phyloP scores from a whole-genome alignment of 352 stramenopile species.

The Globisporangium alternatum region DNA sequence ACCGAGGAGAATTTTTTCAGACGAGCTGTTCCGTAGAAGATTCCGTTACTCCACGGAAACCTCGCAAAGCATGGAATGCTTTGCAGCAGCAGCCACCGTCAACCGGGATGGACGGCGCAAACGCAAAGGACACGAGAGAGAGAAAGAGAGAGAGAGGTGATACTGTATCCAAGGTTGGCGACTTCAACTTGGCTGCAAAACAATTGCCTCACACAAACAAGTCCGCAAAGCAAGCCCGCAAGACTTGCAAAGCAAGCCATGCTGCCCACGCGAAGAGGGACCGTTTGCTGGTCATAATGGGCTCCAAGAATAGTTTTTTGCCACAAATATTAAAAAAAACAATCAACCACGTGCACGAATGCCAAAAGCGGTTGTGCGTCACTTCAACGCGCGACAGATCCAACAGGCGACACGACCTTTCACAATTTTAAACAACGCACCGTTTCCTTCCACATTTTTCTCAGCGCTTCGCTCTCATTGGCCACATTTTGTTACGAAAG shows the following conservation, averaged over 20 bases:
- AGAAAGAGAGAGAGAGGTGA: not conserved
- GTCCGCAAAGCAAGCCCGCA: not conserved
- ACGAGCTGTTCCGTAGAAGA: slow-evolving; percentile 27
- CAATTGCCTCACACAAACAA: too few relatives aligned
- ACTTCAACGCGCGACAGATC: not conserved
- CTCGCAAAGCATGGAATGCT: slow-evolving; percentile 11
- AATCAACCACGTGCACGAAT: too few relatives aligned
- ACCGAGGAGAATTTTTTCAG: not conserved
- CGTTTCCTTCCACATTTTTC: slow-evolving; percentile 13
- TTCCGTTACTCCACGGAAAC: slow-evolving; percentile 27
- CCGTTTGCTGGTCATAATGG: too few relatives aligned
- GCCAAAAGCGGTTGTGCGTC: not conserved
- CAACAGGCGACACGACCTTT: slow-evolving; percentile 9
- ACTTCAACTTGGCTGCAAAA: not conserved
- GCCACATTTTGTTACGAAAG: not conserved
- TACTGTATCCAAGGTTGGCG: not conserved
- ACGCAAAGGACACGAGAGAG: not conserved
- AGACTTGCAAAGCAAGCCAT: not conserved
- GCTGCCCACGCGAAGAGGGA: too few relatives aligned
- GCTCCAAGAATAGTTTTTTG: too few relatives aligned
- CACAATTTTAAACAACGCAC: not conserved
- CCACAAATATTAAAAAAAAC: too few relatives aligned
- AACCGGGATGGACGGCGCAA: slow-evolving; percentile 5
- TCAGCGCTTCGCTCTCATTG: not conserved
- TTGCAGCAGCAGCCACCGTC: slow-evolving; percentile 2